Evolutionary conservation across 495 filamentous ascomycete species (phyloP).

Genomic region (Hypoxylon fuscum): DNA sequence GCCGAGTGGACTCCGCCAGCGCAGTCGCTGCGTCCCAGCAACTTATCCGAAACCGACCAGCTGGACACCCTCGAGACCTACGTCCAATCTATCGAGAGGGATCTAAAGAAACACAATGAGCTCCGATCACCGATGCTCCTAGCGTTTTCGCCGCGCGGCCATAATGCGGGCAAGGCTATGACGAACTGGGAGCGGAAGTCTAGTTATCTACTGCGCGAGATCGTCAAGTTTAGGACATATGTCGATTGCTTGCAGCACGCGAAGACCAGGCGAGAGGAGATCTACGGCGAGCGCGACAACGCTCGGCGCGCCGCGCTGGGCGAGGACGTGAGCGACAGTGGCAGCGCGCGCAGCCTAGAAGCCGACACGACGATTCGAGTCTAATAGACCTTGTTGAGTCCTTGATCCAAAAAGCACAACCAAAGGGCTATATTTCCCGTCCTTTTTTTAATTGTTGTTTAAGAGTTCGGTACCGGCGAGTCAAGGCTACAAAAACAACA

Average conservation of each 20-base stretch:
- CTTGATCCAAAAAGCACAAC: neutral
- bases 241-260: slow-evolving; percentile 76
- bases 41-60: slow-evolving; percentile 81
- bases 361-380: slow-evolving; percentile 16
- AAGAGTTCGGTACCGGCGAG: slow-evolving; percentile 2
- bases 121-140: slow-evolving; percentile 83
- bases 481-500: neutral
- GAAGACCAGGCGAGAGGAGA: slow-evolving; percentile 50
- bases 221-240: slow-evolving; percentile 95
- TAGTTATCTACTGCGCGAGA: slow-evolving; percentile 89
- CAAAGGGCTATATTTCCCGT: neutral
- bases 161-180: slow-evolving; percentile 84
- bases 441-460: slow-evolving; percentile 10
- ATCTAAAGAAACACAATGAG: slow-evolving; percentile 87
- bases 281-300: slow-evolving; percentile 59
- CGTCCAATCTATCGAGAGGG: slow-evolving; percentile 85
- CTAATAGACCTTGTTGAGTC: slow-evolving; percentile 3
- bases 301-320: slow-evolving; percentile 50
- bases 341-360: slow-evolving; percentile 21
- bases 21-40: slow-evolving; percentile 86
- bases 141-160: slow-evolving; percentile 87
- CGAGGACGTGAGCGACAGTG: slow-evolving; percentile 45
- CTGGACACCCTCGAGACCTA: slow-evolving; percentile 77
- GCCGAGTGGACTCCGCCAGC: slow-evolving; percentile 93
- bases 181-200: slow-evolving; percentile 97